These are phyloP conservation scores for Colletotrichum trifolii DNA, from an alignment of 2,329 filamentous ascomycete genomes.

Conservation along the genomic window DNA sequence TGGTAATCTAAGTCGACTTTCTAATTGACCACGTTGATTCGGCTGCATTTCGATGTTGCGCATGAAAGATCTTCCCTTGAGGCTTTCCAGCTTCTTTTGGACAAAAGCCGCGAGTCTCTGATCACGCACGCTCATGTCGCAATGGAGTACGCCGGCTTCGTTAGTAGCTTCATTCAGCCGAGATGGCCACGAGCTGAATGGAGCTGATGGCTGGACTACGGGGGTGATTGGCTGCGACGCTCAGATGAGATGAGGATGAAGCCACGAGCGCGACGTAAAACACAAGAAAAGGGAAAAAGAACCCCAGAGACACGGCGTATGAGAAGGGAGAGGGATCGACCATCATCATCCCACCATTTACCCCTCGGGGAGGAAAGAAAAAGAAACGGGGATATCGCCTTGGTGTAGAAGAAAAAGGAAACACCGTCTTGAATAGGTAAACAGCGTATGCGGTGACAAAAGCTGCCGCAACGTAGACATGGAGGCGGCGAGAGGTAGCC, in stretches of 20 bases:
- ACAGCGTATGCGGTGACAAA: constrained; percentile 1
- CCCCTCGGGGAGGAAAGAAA: constrained; percentile 5
- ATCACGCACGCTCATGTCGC: not conserved
- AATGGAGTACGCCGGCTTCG: constrained; percentile 8
- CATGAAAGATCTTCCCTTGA: constrained; percentile 9
- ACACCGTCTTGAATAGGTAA: constrained; percentile 1
- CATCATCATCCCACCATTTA: constrained; percentile 16
- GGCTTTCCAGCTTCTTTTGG: not conserved
- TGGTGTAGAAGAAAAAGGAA: too few species aligned
- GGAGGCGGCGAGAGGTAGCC: constrained; percentile 5
- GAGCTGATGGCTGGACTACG: constrained; percentile 26
- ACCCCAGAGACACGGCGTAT: constrained; percentile 24
- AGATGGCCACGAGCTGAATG: constrained; percentile 18
- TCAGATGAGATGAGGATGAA: constrained; percentile 23
- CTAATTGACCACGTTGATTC: constrained; percentile 22
- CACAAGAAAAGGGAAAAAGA: constrained; percentile 21
- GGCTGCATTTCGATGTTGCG: constrained; percentile 12
- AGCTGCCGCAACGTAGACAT: constrained; percentile 7
- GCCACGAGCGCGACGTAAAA: constrained; percentile 29
- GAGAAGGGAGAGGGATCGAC: constrained; percentile 29
- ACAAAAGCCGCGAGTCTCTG: not conserved
- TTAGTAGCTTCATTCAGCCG: constrained; percentile 1
- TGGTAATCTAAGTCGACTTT: constrained; percentile 24
- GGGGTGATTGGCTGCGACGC: constrained; percentile 23
- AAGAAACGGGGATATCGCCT: constrained; percentile 26